Percentiles rank a stretch among this genome's conserved stretches.
phyloP scores from a whole-genome alignment of 2,329 filamentous ascomycete species.

The Pseudogymnoascus sp. region DNA sequence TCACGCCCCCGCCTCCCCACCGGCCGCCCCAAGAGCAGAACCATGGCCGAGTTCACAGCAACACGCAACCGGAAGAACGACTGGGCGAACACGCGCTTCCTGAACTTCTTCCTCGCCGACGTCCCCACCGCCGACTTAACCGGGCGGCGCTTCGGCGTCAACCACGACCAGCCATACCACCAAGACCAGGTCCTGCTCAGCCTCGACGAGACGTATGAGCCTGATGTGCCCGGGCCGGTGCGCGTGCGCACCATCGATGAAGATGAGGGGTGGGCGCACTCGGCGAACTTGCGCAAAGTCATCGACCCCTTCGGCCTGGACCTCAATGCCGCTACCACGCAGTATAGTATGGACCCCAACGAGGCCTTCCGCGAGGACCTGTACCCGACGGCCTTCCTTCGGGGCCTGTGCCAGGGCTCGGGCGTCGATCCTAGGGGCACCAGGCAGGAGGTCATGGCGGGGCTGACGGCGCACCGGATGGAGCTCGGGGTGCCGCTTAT shows the following conservation, averaged over 20 bases:
- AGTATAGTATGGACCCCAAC: conserved; percentile 1
- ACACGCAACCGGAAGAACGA: background rate
- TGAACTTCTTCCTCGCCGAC: conserved; percentile 1
- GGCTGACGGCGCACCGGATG: background rate
- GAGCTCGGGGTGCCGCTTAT: background rate
- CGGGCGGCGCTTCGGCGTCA: background rate
- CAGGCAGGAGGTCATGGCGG: background rate
- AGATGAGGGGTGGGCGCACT: background rate
- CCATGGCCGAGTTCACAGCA: background rate
- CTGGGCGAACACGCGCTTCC: background rate
- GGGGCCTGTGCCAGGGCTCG: background rate
- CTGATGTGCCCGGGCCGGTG: background rate
- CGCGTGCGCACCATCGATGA: conserved; percentile 1
- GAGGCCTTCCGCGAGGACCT: background rate
- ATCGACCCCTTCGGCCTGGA: background rate
- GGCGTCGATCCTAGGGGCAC: background rate
- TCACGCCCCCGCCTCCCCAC: background rate
- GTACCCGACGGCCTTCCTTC: background rate
- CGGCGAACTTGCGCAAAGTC: background rate
- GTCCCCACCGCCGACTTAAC: background rate
- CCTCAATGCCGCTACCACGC: background rate
- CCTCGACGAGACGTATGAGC: background rate
- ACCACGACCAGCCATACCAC: background rate
- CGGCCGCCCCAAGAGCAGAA: background rate
- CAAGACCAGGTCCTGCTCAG: background rate